phyloP scores from a whole-genome alignment of 345 rosid genomes.

The Eucalyptus erythrocorys region DNA sequence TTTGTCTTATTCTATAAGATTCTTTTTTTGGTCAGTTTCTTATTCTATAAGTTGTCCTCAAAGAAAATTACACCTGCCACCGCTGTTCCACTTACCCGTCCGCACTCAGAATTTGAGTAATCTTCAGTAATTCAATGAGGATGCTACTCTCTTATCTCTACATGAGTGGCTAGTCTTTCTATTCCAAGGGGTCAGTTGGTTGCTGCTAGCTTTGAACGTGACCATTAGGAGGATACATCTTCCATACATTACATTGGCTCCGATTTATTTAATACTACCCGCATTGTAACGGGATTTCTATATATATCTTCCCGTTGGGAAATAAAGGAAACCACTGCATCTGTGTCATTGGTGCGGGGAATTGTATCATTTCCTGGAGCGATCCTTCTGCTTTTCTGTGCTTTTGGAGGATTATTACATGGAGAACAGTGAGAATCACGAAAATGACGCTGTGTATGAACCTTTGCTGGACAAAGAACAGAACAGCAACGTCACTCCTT shows the following conservation, averaged over 20 bases:
- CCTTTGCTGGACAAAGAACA: slow-evolving; percentile 16
- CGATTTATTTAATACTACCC: neutral
- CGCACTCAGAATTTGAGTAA: slow-evolving; percentile 9
- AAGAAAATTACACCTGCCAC: neutral
- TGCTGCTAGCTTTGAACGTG: slow-evolving; percentile 3
- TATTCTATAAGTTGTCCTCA: neutral
- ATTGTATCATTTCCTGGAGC: slow-evolving; percentile 19
- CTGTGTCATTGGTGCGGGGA: slow-evolving; percentile 7
- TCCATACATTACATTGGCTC: neutral
- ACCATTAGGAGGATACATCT: slow-evolving; percentile 1
- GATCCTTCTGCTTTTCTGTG: slow-evolving; percentile 6
- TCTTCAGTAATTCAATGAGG: neutral
- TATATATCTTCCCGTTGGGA: slow-evolving; percentile 6
- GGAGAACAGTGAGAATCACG: neutral
- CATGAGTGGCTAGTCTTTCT: slow-evolving; percentile 9
- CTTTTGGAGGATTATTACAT: neutral
- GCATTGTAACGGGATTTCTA: slow-evolving; percentile 17
- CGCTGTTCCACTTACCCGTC: neutral
- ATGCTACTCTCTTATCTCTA: slow-evolving; percentile 9
- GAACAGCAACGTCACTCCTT: slow-evolving; percentile 16
- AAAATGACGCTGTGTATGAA: slow-evolving; percentile 2
- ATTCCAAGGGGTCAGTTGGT: slow-evolving; percentile 30
- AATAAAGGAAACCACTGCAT: neutral
- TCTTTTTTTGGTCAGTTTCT: neutral
- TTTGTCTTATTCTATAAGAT: neutral